These are phyloP conservation scores for Phytophthora brassicae DNA, from an alignment of 352 stramenopile species.

Conservation along the genomic window DNA sequence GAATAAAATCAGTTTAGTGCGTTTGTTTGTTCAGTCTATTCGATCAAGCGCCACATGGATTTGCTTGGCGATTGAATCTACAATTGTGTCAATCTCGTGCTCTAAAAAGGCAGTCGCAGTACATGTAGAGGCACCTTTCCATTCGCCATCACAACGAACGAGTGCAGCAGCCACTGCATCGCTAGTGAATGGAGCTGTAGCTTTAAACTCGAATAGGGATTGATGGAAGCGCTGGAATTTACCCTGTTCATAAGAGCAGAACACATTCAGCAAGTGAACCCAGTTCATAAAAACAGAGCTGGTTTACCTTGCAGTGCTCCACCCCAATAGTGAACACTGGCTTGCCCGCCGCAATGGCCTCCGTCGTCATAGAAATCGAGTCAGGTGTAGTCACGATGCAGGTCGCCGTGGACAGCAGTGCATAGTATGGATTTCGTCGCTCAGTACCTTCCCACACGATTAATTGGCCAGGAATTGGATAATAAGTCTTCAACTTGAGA, in stretches of 20 bases:
- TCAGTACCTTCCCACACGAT: slow-evolving; percentile 57
- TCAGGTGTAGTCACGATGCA: slow-evolving; percentile 72
- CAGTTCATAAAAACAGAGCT: no score
- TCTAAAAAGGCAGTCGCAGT: slow-evolving; percentile 33
- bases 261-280: not conserved
- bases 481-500: slow-evolving; percentile 20
- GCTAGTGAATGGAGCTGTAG: slow-evolving; percentile 32
- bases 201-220: slow-evolving; percentile 28
- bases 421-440: slow-evolving; percentile 61
- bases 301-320: slow-evolving; percentile 45
- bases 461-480: slow-evolving; percentile 29
- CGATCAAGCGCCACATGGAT: slow-evolving; percentile 4
- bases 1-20: slow-evolving; percentile 18
- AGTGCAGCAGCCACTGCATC: slow-evolving; percentile 14
- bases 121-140: not conserved
- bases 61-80: slow-evolving; percentile 14
- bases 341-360: slow-evolving; percentile 60
- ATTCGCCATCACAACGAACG: not conserved
- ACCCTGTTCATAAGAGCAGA: slow-evolving; percentile 22
- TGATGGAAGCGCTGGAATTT: slow-evolving; percentile 69
- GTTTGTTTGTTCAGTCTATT: slow-evolving; percentile 5
- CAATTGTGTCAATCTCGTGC: slow-evolving; percentile 38
- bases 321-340: slow-evolving; percentile 53
- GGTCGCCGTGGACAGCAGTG: slow-evolving; percentile 50
- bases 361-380: slow-evolving; percentile 82